Conservation (phyloP, 441 rosid genomes). For the Aleurites moluccanus region DNA sequence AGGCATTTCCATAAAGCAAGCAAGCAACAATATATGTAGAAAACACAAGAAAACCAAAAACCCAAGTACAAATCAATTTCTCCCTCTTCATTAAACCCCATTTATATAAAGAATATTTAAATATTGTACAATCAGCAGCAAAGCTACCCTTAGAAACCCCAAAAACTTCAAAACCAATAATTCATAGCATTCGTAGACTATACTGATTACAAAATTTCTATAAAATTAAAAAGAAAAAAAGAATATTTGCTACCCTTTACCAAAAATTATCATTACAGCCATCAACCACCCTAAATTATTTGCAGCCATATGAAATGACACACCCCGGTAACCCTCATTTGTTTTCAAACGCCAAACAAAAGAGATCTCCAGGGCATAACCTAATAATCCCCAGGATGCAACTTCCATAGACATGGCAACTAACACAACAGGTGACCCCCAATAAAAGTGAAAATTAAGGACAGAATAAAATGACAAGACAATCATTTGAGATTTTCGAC, state of each 20-base stretch:
- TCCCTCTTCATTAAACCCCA: constrained; percentile 17
- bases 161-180: constrained; percentile 19
- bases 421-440: neutral
- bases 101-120: constrained; percentile 33
- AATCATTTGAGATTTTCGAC: constrained; percentile 7
- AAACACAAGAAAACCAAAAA: neutral
- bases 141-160: constrained; percentile 18
- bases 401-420: neutral
- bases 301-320: neutral
- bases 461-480: neutral
- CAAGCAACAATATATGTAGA: too few relatives aligned
- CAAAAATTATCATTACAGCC: constrained; percentile 30
- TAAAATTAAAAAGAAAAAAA: neutral
- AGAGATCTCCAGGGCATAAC: constrained; percentile 12
- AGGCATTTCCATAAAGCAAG: too few relatives aligned
- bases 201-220: constrained; percentile 25
- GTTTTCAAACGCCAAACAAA: constrained; percentile 4
- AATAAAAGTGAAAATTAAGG: neutral
- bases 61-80: constrained; percentile 4
- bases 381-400: neutral
- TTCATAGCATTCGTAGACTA: constrained; percentile 3
- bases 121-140: constrained; percentile 33
- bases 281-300: constrained; percentile 9
- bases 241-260: constrained; percentile 16
- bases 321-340: constrained; percentile 20